Percentiles rank a stretch among this genome's conserved stretches.
Conservation (phyloP, 495 filamentous ascomycete genomes). For the Delitschia confertaspora region DNA sequence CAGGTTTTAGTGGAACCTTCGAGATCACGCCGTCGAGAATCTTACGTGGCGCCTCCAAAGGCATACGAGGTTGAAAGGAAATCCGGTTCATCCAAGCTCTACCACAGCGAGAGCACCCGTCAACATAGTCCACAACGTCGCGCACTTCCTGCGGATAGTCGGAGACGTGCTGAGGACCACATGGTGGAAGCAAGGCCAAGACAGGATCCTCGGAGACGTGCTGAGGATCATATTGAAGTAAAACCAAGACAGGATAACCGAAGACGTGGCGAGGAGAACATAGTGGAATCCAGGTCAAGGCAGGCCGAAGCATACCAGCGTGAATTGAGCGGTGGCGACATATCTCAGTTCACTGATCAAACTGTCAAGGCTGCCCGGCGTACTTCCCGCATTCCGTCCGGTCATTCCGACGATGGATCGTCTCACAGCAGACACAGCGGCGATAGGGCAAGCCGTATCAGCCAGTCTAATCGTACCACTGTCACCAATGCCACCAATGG, state of each 20-base stretch:
- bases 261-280: constrained; percentile 12
- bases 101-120: too few species aligned
- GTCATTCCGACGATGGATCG: constrained; percentile 13
- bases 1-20: constrained; percentile 12
- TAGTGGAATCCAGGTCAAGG: constrained; percentile 5
- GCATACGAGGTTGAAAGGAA: constrained; percentile 3
- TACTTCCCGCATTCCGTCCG: constrained; percentile 10
- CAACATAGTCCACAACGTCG: neutral
- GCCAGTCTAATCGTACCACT: constrained; percentile 14
- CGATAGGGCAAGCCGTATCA: constrained; percentile 17
- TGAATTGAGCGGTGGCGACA: constrained; percentile 12
- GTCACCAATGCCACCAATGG: constrained; percentile 16
- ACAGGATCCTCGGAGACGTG: too few species aligned
- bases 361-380: constrained; percentile 19
- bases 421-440: constrained; percentile 6
- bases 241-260: too few species aligned
- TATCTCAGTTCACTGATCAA: constrained; percentile 7
- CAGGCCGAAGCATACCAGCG: constrained; percentile 17
- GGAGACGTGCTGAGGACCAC: too few species aligned
- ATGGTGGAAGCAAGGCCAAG: too few species aligned
- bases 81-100: constrained; percentile 3
- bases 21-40: constrained; percentile 9
- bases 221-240: too few species aligned
- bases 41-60: constrained; percentile 2
- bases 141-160: neutral